phyloP scores from a whole-genome alignment of 2,329 filamentous ascomycete species.

The Rhynchosporium secalis region DNA sequence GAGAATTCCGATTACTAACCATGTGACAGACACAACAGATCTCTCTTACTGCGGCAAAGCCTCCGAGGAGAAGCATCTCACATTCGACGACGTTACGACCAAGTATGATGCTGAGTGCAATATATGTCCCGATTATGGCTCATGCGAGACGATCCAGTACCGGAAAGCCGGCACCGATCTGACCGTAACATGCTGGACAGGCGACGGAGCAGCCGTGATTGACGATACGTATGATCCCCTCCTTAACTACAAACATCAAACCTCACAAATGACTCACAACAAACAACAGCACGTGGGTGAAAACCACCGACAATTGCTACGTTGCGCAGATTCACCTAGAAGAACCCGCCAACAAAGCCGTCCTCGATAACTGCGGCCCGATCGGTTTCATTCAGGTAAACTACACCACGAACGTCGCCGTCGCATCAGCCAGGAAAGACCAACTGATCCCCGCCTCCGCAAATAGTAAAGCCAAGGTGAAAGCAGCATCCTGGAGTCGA shows the following conservation, averaged over 20 bases:
- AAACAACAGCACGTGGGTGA: slow-evolving; percentile 23
- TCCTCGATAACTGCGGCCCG: slow-evolving; percentile 30
- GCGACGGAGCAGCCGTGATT: slow-evolving; percentile 19
- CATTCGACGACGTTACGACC: slow-evolving; percentile 19
- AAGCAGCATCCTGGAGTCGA: neutral
- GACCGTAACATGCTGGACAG: slow-evolving; percentile 28
- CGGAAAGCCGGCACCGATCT: slow-evolving; percentile 22
- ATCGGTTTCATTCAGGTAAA: slow-evolving; percentile 30
- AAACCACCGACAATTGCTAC: slow-evolving; percentile 30
- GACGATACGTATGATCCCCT: slow-evolving; percentile 21
- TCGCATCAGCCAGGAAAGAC: neutral
- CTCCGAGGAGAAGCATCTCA: slow-evolving; percentile 23
- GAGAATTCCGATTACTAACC: neutral
- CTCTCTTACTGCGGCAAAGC: slow-evolving; percentile 26
- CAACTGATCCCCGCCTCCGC: neutral
- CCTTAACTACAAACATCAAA: neutral
- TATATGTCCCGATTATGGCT: slow-evolving; percentile 24
- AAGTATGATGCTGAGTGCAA: slow-evolving; percentile 31
- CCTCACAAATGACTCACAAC: neutral
- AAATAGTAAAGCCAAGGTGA: neutral
- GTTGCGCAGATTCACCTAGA: slow-evolving; percentile 24
- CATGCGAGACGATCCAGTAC: slow-evolving; percentile 25
- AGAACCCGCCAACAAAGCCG: slow-evolving; percentile 18
- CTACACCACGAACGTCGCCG: slow-evolving; percentile 18
- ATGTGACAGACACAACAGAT: slow-evolving; percentile 21